Evolutionary conservation across 768 basidiomycete species (phyloP), one percentile per base, ranked within the genome.

Genomic region (Gymnopilus junonius): DNA sequence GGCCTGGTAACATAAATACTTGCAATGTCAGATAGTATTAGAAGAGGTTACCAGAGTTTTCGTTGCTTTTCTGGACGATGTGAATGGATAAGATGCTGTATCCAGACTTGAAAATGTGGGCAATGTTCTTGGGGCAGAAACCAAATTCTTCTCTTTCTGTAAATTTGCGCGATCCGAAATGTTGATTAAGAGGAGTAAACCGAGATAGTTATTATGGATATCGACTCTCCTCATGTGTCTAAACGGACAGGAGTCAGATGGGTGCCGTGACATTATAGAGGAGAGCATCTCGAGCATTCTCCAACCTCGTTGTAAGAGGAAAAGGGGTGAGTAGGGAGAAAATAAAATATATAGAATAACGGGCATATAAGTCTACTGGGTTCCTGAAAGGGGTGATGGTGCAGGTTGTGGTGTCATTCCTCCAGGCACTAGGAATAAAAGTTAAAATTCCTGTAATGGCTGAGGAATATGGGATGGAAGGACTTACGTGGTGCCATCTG

Each of bases 401-500:
- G 79, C 67, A 27, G 81, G 74, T 64, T 83, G 86, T 64, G 86
- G 78, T 48, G 85, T 75, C 81, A 87, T 85, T 35, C 77, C 78
- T 65, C 29, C 56, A 43, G 46, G n/a, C n/a, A 48, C 64, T 60
- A 46, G 8, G 10, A 59, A 59, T 20, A 35, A 10, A 51, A 59
- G 32, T 35, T 27, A 20, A 31, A n/a, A 34, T 1, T 17, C 55
- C 10, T 42, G 43, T 12, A 4, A 23, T 4, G 51, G 3, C 8
- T n/a, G 12, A 11, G n/a, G 15, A 25, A 29, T 17, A 6, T 32
- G n/a, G 8, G 31, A 31, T 32, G 35, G 11, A 7, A 46, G 34
- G 20, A 82, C 93, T 73, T 70, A 95, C 93, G 67, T 74, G 88
- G 90, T 64, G 91, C 89, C 76, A 93, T 80, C 73, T 91, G 90